A percentile compares a stretch with the other conserved stretches of the same genome.
Conservation (phyloP, 768 basidiomycete genomes). For the Psilocybe tampanensis region DNA sequence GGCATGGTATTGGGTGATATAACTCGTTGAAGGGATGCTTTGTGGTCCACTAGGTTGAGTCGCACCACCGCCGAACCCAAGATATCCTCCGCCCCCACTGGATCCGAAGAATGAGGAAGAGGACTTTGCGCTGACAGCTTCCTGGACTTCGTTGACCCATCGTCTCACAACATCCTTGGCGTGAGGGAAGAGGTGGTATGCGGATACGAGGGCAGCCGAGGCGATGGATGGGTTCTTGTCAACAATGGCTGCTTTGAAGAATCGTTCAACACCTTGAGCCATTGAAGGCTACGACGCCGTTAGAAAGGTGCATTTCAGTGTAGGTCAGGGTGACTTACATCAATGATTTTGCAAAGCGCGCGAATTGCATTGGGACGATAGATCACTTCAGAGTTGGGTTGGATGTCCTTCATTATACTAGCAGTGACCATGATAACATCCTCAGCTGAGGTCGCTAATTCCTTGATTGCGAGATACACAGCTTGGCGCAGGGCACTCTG, state of each 20-base stretch:
- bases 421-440: conserved; percentile 99
- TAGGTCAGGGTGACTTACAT: conserved; percentile 60
- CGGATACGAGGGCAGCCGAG: conserved; percentile 93
- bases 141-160: conserved; percentile 99
- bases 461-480: conserved; percentile 98
- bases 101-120: conserved; percentile 68
- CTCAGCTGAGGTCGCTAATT: conserved; percentile 92
- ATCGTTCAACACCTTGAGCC: conserved; percentile 97
- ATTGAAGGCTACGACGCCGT: conserved; percentile 80
- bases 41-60: conserved; percentile 64
- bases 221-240: conserved; percentile 96
- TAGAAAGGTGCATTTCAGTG: background rate
- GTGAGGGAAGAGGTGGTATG: conserved; percentile 93
- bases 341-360: conserved; percentile 94
- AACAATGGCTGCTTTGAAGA: conserved; percentile 99
- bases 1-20: conserved; percentile 96
- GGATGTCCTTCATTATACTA: conserved; percentile 99
- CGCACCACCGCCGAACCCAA: conserved; percentile 67
- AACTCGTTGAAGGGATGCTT: conserved; percentile 84
- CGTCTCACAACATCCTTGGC: conserved; percentile 96
- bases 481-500: conserved; percentile 96
- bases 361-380: conserved; percentile 98
- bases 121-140: conserved; percentile 90
- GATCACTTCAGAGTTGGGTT: conserved; percentile 97
- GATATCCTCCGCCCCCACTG: conserved; percentile 60